Evolutionary conservation across 2,329 filamentous ascomycete species (phyloP).

Genomic region (Penicillium sp.): DNA sequence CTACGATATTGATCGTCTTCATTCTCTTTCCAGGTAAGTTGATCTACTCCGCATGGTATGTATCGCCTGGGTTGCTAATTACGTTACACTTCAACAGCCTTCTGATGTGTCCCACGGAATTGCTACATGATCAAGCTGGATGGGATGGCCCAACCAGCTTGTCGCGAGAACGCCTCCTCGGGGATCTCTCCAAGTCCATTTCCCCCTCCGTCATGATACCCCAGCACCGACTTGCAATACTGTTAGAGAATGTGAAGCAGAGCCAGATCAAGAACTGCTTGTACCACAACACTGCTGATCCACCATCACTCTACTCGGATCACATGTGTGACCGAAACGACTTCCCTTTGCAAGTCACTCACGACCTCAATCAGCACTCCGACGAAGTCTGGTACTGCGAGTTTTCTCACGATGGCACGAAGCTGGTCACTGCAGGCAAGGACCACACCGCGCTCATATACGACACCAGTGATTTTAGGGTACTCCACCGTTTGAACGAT

Average conservation of each 20-base stretch:
- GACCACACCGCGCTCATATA: slow-evolving; percentile 78
- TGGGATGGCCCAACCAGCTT: slow-evolving; percentile 81
- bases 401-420: slow-evolving; percentile 84
- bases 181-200: slow-evolving; percentile 78
- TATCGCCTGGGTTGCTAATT: background rate
- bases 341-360: slow-evolving; percentile 71
- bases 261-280: slow-evolving; percentile 79
- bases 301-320: slow-evolving; percentile 85
- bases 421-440: slow-evolving; percentile 77
- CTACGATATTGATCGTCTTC: slow-evolving; percentile 72
- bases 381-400: slow-evolving; percentile 90
- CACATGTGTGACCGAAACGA: slow-evolving; percentile 76
- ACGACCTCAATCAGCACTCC: slow-evolving; percentile 69
- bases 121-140: slow-evolving; percentile 70
- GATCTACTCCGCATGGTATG: background rate
- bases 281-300: slow-evolving; percentile 77
- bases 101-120: slow-evolving; percentile 82
- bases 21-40: slow-evolving; percentile 71
- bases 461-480: slow-evolving; percentile 67
- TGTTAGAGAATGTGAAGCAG: slow-evolving; percentile 80
- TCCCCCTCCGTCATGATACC: slow-evolving; percentile 97
- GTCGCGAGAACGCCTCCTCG: slow-evolving; percentile 72
- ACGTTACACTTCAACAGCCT: slow-evolving; percentile 52
- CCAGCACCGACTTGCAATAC: slow-evolving; percentile 76
- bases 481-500: slow-evolving; percentile 61